Percentiles rank a stretch among this genome's conserved stretches.
phyloP scores from a whole-genome alignment of 1,284 basidiomycete genomes.

The Boletus semigastroideus region DNA sequence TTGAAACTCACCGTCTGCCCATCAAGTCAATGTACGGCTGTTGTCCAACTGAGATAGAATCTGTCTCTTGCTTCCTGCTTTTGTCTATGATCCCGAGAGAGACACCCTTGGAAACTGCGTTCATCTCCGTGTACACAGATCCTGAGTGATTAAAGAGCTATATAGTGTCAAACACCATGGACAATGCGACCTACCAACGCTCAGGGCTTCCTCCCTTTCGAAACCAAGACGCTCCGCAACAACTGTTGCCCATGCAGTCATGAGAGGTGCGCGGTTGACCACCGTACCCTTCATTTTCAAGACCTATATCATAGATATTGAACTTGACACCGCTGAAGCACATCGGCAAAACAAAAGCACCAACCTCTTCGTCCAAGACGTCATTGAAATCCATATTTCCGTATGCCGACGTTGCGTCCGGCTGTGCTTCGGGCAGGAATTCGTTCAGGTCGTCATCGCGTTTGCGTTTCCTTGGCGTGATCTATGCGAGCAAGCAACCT shows the following conservation, averaged over 20 bases:
- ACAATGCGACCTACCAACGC: slow-evolving; percentile 59
- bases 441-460: slow-evolving; percentile 54
- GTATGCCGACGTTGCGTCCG: slow-evolving; percentile 48
- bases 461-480: slow-evolving; percentile 54
- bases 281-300: slow-evolving; percentile 62
- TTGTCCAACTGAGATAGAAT: slow-evolving; percentile 57
- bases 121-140: slow-evolving; percentile 91
- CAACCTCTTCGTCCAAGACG: slow-evolving; percentile 65
- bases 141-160: slow-evolving; percentile 44
- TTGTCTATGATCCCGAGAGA: slow-evolving; percentile 73
- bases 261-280: slow-evolving; percentile 90
- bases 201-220: slow-evolving; percentile 82
- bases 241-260: slow-evolving; percentile 90
- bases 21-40: slow-evolving; percentile 94
- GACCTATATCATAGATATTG: slow-evolving; percentile 39
- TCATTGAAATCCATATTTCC: slow-evolving; percentile 72
- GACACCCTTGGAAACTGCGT: slow-evolving; percentile 81
- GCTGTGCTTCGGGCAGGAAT: slow-evolving; percentile 52
- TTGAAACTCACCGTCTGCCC: slow-evolving; percentile 68
- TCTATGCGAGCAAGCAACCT: slow-evolving; percentile 28
- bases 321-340: background rate
- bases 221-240: slow-evolving; percentile 88
- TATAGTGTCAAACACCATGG: slow-evolving; percentile 7
- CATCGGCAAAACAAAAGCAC: slow-evolving; percentile 10
- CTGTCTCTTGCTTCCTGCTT: slow-evolving; percentile 51